Base-by-base conservation (phyloP, 148 eudicot genomes). In the Cornus florida region DNA sequence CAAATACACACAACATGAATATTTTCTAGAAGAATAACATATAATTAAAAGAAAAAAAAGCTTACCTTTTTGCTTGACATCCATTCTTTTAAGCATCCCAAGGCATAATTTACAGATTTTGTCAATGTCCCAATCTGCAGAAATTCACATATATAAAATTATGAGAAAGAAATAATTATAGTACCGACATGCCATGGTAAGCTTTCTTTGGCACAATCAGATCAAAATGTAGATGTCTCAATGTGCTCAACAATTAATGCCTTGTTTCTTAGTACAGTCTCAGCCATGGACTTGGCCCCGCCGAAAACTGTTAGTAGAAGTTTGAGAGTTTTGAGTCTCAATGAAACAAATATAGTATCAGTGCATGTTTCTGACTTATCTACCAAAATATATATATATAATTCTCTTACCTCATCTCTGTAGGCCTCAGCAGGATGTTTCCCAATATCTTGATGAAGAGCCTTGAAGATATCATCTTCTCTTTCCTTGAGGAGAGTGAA, bases 21-120 rank as follows among this genome's bases (percentile, higher is more conserved):
- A 28, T 28, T 28, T 28, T 28, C 28, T 28, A 28, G 28, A 28
- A 28, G 28, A 28, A 28, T 28, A 28, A 6, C 6, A 9, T 43
- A 43, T 43, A 48, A 69, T 24, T 50, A 22, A 13, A 43, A 43
- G 48, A 7, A 10, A 48, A 10, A 48, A 4, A 50, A 9, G 17
- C 57, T 48, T 12, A 92, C 98, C 93, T 86, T 92, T 87, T 86
- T 90, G 75, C 83, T 66, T 22, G 92, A 86, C 92, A 94, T 94
- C 98, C 98, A 94, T 68, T 71, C 22, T 50, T 86, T 82, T 78
- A 94, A 84, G 72, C 82, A 74, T 35, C 53, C 81, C 86, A 94
- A 70, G 56, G 98, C 97, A 70, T 82, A 88, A 33, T 89, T 79
- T 3, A 91, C 80, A 76, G 95, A 89, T 82, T 94, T 94, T 10